phyloP scores from a whole-genome alignment of 140 eudicot genomes.

The Stevia rebaudiana region DNA sequence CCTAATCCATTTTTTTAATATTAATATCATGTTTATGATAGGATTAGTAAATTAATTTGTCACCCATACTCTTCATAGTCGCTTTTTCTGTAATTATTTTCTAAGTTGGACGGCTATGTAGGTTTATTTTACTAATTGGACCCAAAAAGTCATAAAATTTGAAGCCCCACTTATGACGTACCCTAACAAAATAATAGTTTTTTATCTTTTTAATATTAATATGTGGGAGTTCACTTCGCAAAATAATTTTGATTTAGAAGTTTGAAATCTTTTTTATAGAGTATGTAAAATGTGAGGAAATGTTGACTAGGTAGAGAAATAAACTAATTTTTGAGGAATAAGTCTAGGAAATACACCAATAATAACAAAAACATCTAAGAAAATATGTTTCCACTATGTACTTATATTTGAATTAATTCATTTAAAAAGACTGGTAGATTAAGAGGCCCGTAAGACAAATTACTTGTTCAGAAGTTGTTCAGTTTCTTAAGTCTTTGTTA shows the following conservation, averaged over 20 bases:
- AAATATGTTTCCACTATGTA: no score
- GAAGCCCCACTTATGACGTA: slow-evolving; percentile 13
- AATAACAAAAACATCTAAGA: no score
- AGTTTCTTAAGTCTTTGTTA: no score
- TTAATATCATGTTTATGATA: slow-evolving; percentile 20
- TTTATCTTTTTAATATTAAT: background rate
- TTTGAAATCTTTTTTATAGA: background rate
- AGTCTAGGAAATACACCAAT: background rate
- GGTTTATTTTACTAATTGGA: slow-evolving; percentile 14
- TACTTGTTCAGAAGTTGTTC: no score
- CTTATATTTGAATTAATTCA: no score
- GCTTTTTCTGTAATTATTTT: background rate
- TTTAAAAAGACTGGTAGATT: background rate
- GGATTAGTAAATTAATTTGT: slow-evolving; percentile 24
- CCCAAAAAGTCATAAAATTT: slow-evolving; percentile 23
- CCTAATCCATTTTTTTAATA: slow-evolving; percentile 11
- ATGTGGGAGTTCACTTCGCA: background rate
- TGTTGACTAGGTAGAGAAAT: background rate
- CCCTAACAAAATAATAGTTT: background rate
- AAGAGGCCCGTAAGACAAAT: background rate
- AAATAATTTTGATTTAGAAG: background rate
- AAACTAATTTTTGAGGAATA: background rate
- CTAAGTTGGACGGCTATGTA: slow-evolving; percentile 19
- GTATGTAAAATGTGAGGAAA: background rate
- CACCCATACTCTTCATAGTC: slow-evolving; percentile 9